Conservation (phyloP, 208 protist species). For the Zelonia costaricensis region DNA sequence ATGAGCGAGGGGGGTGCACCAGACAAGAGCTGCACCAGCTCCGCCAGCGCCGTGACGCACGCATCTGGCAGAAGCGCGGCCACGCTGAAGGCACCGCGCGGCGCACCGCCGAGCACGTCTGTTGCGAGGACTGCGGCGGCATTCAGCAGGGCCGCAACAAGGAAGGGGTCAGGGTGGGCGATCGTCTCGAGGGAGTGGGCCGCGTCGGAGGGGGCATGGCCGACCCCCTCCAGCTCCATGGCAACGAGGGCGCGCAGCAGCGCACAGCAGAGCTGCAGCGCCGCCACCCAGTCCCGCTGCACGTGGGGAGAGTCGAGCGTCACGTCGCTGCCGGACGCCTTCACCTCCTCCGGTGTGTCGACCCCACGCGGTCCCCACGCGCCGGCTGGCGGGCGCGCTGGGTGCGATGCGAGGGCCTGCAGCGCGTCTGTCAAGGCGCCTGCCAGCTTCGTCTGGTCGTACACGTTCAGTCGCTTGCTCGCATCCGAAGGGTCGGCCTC, state of each 20-base stretch:
- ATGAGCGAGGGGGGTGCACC: slow-evolving; percentile 9
- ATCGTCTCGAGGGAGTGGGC: not conserved
- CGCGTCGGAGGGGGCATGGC: not conserved
- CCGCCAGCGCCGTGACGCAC: not conserved
- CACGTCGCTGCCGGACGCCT: too few relatives aligned
- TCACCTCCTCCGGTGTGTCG: too few relatives aligned
- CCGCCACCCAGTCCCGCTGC: not conserved
- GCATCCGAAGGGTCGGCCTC: not conserved
- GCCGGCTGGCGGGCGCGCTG: not conserved
- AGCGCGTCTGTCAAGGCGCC: slow-evolving; percentile 11
- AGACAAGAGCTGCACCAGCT: slow-evolving; percentile 5
- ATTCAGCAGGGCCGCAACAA: slow-evolving; percentile 5
- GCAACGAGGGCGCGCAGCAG: slow-evolving; percentile 1
- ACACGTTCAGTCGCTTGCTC: slow-evolving; percentile 13
- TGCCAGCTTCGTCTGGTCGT: slow-evolving; percentile 16
- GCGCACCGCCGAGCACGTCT: slow-evolving; percentile 1
- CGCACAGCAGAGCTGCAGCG: slow-evolving; percentile 2
- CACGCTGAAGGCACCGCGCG: not conserved
- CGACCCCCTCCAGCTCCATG: not conserved
- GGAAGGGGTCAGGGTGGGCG: slow-evolving; percentile 2
- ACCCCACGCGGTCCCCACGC: too few relatives aligned
- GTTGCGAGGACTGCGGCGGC: too few relatives aligned
- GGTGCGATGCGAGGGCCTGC: not conserved
- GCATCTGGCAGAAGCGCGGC: not conserved
- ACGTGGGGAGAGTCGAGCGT: too few relatives aligned